Base-by-base conservation (phyloP, 495 filamentous ascomycete genomes). In the Clavariopsis aquatica region DNA sequence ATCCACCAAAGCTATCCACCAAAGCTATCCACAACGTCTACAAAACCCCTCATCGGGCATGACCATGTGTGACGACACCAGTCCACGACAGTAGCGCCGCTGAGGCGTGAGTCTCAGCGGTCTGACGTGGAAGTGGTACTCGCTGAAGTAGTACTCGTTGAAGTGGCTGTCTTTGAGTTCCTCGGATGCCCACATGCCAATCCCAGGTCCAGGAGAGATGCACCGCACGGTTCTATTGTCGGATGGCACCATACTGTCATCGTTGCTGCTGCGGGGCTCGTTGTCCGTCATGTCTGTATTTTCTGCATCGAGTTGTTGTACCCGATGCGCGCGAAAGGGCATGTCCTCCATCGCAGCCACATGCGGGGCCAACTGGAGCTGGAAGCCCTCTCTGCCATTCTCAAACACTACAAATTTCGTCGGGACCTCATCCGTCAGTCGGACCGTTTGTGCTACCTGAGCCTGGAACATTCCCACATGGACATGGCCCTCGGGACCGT, bases 61-160 rank as follows among this genome's bases (percentile, higher is more conserved):
- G 8, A 69, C 61, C 20, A 69, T 41, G 49, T 69, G 66, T 7
- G 66, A 64, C 0, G 66, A 46, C 7, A 65, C 62, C 26, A 69
- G 24, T 4, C 66, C 66, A 12, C 66, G 60, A 34, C 66, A 69
- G 36, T 54, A 65, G 19, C 57, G 61, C 1, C 51, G 61, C 52
- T 69, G 66, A 13, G 66, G 61, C 1, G 66, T 69, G 28, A 69
- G 27, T 15, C 62, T 47, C 13, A 69, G 57, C 1, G 66, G 66
- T 8, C 15, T 57, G 24, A 22, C 56, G 1, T 26, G n/a, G 45
- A 69, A 69, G 45, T 69, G 52, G 51, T 69, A 65, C 23, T 51
- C 51, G 31, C 6, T 36, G 31, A 36, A 36, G 31, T 36, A 13
- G 31, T 13, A 36, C 6, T 27, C 52, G 2, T 31, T 47, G 22